Evolutionary conservation across 257 asterid genomes (phyloP), one percentile per base, ranked within the genome.

Genomic region (Scutellaria minor): DNA sequence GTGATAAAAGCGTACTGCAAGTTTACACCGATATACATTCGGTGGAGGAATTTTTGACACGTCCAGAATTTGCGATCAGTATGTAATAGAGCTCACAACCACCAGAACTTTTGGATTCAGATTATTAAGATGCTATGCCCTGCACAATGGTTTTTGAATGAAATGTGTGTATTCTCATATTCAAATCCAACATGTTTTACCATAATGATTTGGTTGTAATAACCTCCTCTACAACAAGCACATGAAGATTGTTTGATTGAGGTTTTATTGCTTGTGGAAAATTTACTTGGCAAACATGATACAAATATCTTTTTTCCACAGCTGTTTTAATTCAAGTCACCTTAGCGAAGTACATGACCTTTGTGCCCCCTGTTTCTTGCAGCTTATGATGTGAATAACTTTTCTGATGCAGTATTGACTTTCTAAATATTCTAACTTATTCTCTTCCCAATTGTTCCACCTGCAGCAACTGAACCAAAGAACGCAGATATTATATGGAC

Each of bases 401-500:
- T 64, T 42, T 58, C 14, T 75, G 68, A 18, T 76, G 59, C 76
- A 22, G 41, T 42, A 7, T 44, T 57, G 37, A 7, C 51, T 72
- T 68, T 72, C 65, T 63, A 40, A 13, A 65, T 50, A 67, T 27
- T 52, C 7, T 15, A 31, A 41, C 70, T 47, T 64, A 15, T 14
- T 74, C 50, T 40, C 13, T 40, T 46, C 75, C 59, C 66, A 18
- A 60, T 66, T 64, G 71, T 63, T 73, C 68, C 45, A 76, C 58
- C 71, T 75, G 79, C 86, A 94, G 99, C 93, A 74, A 83, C 85
- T 77, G 99, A 89, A 74, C 93, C 96, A 54, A 89, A 92, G 83
- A 84, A 82, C 71, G 98, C 99, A 53, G 95, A 95, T 84, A 95
- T 95, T 70, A 75, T 95, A 78, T 95, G 99, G 99, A 88, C 97